These are phyloP conservation scores for Ensete glaucum DNA, from an alignment of 176 grass and related monocot genomes.

Conservation along the genomic window DNA sequence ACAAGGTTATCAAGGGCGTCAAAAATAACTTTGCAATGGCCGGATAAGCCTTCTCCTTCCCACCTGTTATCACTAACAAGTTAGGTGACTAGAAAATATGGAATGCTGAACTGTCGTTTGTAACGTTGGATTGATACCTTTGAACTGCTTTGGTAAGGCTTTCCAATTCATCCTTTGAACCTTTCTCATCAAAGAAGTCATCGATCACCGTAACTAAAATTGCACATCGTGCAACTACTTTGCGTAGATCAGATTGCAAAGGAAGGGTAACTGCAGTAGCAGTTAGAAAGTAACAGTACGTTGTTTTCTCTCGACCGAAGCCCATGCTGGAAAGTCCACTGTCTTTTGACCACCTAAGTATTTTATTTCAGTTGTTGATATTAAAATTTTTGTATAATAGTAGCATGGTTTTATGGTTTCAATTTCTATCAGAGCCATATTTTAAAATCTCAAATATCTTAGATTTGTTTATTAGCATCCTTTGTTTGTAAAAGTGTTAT, in stretches of 20 bases:
- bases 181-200: slow-evolving; percentile 7
- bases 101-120: no score
- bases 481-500: no score
- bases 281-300: background rate
- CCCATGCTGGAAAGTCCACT: background rate
- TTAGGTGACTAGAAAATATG: background rate
- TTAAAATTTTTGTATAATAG: no score
- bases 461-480: no score
- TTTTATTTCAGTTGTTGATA: background rate
- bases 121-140: background rate
- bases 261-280: background rate
- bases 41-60: background rate
- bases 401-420: no score
- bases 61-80: background rate
- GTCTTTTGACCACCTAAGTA: slow-evolving; percentile 8
- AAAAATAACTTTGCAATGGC: background rate
- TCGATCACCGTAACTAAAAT: background rate
- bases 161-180: background rate
- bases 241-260: background rate
- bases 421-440: no score
- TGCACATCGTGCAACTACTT: background rate
- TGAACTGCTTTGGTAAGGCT: background rate
- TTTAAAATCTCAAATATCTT: no score
- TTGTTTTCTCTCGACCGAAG: slow-evolving; percentile 9
- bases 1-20: background rate